A percentile compares a stretch with the other conserved stretches of the same genome.
These are phyloP conservation scores for Boletellus sp. DNA, from an alignment of 768 basidiomycete species.

Conservation along the genomic window DNA sequence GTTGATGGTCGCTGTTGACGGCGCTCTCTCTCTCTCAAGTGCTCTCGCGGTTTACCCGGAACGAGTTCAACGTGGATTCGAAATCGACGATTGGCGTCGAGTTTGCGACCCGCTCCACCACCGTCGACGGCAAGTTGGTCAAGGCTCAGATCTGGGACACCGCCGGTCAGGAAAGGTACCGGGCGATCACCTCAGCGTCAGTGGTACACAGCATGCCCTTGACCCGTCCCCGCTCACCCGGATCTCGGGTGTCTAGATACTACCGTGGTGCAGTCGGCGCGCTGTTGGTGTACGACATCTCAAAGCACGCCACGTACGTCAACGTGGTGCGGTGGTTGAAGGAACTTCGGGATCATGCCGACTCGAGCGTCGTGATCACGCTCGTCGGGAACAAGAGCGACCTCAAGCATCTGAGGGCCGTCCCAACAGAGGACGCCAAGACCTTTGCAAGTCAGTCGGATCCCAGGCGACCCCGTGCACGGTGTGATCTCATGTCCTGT, in stretches of 20 bases:
- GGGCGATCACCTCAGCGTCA: slow-evolving; percentile 95
- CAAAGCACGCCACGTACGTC: slow-evolving; percentile 90
- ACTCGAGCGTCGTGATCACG: slow-evolving; percentile 93
- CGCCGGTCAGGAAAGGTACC: slow-evolving; percentile 95
- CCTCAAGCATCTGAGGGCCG: slow-evolving; percentile 94
- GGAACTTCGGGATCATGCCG: slow-evolving; percentile 93
- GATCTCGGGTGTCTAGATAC: slow-evolving; percentile 52
- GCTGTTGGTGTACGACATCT: slow-evolving; percentile 90
- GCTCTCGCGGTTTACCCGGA: slow-evolving; percentile 98
- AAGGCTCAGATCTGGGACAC: slow-evolving; percentile 99
- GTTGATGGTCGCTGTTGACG: slow-evolving; percentile 2
- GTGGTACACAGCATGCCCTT: slow-evolving; percentile 23
- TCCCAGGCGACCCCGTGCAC: not conserved
- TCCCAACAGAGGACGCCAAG: slow-evolving; percentile 97
- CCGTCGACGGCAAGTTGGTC: slow-evolving; percentile 93
- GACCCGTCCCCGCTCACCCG: not conserved
- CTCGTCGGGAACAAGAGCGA: slow-evolving; percentile 98
- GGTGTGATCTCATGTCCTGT: slow-evolving; percentile 1
- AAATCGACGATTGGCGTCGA: slow-evolving; percentile 99
- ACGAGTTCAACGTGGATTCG: slow-evolving; percentile 98
- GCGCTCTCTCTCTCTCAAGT: slow-evolving; percentile 58
- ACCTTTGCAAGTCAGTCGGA: slow-evolving; percentile 70
- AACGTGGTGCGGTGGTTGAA: slow-evolving; percentile 96
- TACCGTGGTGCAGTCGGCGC: slow-evolving; percentile 96
- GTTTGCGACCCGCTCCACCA: slow-evolving; percentile 94